These are phyloP conservation scores for Pelargonium cotyledonis DNA, from an alignment of 441 rosid genomes.

Conservation along the genomic window DNA sequence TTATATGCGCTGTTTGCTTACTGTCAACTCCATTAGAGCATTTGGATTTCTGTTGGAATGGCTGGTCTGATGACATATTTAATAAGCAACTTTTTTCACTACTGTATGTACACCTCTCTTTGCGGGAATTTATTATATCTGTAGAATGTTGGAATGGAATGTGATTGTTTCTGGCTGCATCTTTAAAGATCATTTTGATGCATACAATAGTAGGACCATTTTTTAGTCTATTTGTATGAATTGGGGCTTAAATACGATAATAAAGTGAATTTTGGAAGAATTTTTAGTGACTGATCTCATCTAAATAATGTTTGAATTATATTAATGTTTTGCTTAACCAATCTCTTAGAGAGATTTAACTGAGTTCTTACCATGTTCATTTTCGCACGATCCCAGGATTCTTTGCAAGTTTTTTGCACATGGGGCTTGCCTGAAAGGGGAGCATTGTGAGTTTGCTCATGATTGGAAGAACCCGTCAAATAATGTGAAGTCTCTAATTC, in stretches of 20 bases:
- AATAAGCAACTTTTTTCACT: neutral
- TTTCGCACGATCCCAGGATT: slow-evolving; percentile 36
- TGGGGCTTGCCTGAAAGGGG: slow-evolving; percentile 95
- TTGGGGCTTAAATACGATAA: neutral
- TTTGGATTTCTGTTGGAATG: neutral
- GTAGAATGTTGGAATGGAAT: neutral
- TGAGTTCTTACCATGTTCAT: neutral
- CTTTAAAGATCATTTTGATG: neutral
- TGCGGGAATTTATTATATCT: neutral
- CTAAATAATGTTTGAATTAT: neutral
- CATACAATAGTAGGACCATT: neutral
- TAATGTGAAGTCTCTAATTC: slow-evolving; percentile 40
- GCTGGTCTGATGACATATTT: neutral
- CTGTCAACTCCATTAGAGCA: neutral
- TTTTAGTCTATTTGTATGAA: neutral
- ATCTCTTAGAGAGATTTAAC: neutral
- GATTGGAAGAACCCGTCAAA: slow-evolving; percentile 84
- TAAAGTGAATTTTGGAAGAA: neutral
- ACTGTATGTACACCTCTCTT: neutral
- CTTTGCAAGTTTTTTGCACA: slow-evolving; percentile 90
- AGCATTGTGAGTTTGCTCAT: slow-evolving; percentile 86
- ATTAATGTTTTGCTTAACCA: neutral
- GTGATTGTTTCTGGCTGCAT: neutral
- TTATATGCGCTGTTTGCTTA: neutral
- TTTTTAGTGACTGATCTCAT: neutral